Evolutionary conservation across 805 yeast genomes (phyloP), one percentile per base, ranked within the genome.

Genomic region (Candida ficus): DNA sequence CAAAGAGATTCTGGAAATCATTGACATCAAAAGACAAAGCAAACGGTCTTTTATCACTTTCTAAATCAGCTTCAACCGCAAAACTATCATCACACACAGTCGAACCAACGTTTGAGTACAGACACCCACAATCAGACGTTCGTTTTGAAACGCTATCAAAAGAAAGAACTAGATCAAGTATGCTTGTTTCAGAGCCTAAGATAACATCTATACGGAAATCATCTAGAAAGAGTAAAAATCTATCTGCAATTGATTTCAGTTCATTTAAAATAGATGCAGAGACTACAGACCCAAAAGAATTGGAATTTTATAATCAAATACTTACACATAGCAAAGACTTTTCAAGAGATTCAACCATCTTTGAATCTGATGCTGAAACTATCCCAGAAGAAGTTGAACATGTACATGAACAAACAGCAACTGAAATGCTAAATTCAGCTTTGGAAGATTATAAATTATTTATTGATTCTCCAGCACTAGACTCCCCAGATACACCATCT

Each of bases 381-480:
- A 13, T 17, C 11, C 11, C 7, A 4, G 7, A 6, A 16, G 31
- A 28, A 12, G n/a, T 4, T 26, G 14, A 17, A 3, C 16, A 17
- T 12, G 21, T 29, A 4, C 40, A 45, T 12, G 21, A 29, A 7
- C 17, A 31, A 27, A 23, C 38, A 20, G 40, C 29, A 21, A 25
- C 37, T 16, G 42, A 47, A 5, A 27, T 31, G 20, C 20, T 33
- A 8, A 39, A 29, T 17, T 42, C 50, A 7, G 52, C 49, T 2
- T 34, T 54, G 16, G 53, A 45, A 31, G 57, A 53, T 30, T 54
- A 54, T 31, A 46, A 48, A 36, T 36, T 53, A 5, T 51, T 48
- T 29, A 52, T 50, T 42, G 41, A 13, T 17, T 19, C 23, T 4
- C 20, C 33, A 3, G 23, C 26, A 5, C 12, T 40, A 5, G 33